A percentile compares a stretch with the other conserved stretches of the same genome.
phyloP scores from a whole-genome alignment of 2,329 filamentous ascomycete genomes.

The Hypoxylon sp. region DNA sequence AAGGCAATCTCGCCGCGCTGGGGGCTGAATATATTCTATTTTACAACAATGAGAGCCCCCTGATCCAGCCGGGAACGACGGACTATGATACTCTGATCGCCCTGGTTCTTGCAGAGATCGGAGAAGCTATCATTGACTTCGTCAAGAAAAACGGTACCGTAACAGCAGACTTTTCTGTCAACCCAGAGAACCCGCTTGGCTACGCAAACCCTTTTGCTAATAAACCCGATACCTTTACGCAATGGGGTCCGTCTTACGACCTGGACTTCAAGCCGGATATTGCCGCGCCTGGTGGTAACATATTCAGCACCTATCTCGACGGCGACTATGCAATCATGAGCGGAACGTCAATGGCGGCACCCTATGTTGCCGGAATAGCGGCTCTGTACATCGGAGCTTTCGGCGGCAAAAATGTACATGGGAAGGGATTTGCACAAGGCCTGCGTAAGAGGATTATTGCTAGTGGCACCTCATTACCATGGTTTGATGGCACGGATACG shows the following conservation, averaged over 20 bases:
- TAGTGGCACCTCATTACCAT: constrained; percentile 51
- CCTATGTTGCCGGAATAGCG: constrained; percentile 61
- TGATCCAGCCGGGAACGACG: constrained; percentile 36
- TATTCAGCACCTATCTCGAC: constrained; percentile 61
- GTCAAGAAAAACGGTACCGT: constrained; percentile 50
- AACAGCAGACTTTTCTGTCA: constrained; percentile 52
- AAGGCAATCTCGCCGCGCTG: constrained; percentile 49
- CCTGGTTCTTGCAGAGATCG: constrained; percentile 46
- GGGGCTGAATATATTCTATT: constrained; percentile 53
- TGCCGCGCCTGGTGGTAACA: constrained; percentile 61
- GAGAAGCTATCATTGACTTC: constrained; percentile 49
- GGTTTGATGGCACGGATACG: constrained; percentile 45
- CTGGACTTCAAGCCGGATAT: constrained; percentile 61
- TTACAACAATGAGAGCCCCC: constrained; percentile 51
- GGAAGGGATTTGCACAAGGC: constrained; percentile 51
- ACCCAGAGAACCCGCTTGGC: constrained; percentile 46
- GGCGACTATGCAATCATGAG: constrained; percentile 57
- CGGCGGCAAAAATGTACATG: constrained; percentile 54
- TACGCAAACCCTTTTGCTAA: constrained; percentile 52
- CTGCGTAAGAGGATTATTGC: constrained; percentile 55
- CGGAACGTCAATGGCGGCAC: constrained; percentile 66
- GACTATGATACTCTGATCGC: constrained; percentile 43
- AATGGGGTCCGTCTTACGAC: constrained; percentile 62
- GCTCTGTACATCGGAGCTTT: constrained; percentile 55
- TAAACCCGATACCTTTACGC: constrained; percentile 58